phyloP scores from a whole-genome alignment of 768 basidiomycete species.

The Calocera viscosa region DNA sequence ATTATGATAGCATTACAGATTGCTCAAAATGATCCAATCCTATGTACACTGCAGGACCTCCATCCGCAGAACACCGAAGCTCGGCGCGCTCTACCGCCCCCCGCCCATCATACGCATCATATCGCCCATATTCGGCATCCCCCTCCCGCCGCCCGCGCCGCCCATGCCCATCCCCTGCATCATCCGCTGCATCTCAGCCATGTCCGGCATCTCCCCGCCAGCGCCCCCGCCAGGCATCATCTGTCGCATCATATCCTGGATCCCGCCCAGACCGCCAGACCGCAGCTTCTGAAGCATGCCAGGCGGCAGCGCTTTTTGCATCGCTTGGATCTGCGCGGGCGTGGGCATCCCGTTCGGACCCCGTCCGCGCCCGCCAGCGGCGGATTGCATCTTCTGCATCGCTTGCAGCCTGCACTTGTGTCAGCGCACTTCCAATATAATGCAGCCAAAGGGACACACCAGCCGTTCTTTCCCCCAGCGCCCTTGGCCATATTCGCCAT shows the following conservation, averaged over 20 bases:
- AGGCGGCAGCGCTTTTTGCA: constrained; percentile 90
- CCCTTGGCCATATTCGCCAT: constrained; percentile 99
- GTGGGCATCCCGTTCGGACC: constrained; percentile 83
- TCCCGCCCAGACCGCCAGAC: constrained; percentile 45
- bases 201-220: constrained; percentile 76
- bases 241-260: constrained; percentile 96
- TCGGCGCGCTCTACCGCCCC: constrained; percentile 29
- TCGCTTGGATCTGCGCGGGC: constrained; percentile 84
- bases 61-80: constrained; percentile 17
- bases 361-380: constrained; percentile 72
- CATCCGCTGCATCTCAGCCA: constrained; percentile 93
- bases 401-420: constrained; percentile 48
- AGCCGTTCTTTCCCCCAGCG: constrained; percentile 93
- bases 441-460: constrained; percentile 37
- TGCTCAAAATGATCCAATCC: not conserved
- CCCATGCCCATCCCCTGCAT: constrained; percentile 75
- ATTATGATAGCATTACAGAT: constrained; percentile 4
- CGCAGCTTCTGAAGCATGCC: constrained; percentile 93
- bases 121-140: constrained; percentile 26
- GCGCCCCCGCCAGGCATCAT: constrained; percentile 74
- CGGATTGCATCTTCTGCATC: constrained; percentile 87
- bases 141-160: constrained; percentile 28
- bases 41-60: not conserved
- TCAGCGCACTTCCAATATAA: not conserved
- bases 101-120: constrained; percentile 34